phyloP scores from a whole-genome alignment of 768 basidiomycete genomes.

The Dentipellis sp. region DNA sequence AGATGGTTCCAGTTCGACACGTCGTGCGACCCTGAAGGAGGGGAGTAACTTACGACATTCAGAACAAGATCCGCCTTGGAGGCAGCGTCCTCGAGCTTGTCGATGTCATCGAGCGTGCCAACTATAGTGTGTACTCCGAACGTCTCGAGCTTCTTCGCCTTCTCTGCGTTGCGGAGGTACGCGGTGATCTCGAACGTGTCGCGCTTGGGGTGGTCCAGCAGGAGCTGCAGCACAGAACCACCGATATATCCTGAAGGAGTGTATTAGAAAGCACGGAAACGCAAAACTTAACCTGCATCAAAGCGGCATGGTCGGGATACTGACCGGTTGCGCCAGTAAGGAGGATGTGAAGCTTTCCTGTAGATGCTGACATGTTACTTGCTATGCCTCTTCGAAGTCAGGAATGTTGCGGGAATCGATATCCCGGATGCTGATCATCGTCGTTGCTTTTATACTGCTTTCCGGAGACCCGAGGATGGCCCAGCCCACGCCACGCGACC shows the following conservation, averaged over 20 bases:
- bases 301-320: not conserved
- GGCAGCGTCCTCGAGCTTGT: not conserved
- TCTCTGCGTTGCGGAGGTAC: not conserved
- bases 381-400: no score
- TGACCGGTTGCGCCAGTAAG: slow-evolving; percentile 11
- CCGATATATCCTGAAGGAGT: slow-evolving; percentile 10
- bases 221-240: not conserved
- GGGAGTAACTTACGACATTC: not conserved
- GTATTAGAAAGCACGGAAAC: no score
- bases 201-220: not conserved
- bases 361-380: not conserved
- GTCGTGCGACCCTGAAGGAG: not conserved
- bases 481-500: no score
- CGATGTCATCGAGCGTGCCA: not conserved
- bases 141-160: not conserved
- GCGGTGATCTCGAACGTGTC: not conserved
- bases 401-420: no score
- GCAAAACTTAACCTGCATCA: no score
- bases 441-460: no score
- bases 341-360: slow-evolving; percentile 8
- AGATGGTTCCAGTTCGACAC: not conserved
- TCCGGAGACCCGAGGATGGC: no score
- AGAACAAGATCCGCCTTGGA: not conserved
- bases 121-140: not conserved
- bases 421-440: no score